Conservation (phyloP, 305 asterid genomes). For the Fraxinus xanthoxyloides region DNA sequence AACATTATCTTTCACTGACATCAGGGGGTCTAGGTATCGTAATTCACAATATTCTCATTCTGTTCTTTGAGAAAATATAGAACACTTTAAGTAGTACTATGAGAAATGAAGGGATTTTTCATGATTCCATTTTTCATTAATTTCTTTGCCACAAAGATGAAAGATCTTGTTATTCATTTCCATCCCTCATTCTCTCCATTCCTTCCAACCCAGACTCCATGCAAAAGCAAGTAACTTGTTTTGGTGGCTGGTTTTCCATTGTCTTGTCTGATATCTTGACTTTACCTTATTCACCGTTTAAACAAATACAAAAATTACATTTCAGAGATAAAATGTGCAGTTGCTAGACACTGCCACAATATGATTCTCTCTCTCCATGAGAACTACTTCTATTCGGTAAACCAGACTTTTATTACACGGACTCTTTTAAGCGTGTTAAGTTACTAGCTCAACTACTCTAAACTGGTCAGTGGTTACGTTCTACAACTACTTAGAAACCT, state of each 20-base stretch:
- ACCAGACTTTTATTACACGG: not conserved
- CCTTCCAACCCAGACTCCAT: not conserved
- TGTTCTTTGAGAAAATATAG: not conserved
- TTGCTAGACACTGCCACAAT: not conserved
- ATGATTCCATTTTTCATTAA: not conserved
- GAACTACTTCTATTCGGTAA: not conserved
- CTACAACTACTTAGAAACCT: not conserved
- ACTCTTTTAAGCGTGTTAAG: not conserved
- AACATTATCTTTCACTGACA: constrained; percentile 71
- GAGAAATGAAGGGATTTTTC: not conserved
- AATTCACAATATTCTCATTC: not conserved
- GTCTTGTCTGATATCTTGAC: not conserved
- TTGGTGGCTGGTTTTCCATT: not conserved
- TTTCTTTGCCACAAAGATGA: not conserved
- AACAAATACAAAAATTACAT: not conserved
- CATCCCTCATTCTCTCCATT: not conserved
- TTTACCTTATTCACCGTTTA: not conserved
- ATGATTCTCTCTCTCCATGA: not conserved
- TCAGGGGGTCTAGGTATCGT: constrained; percentile 88
- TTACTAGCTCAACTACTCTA: not conserved
- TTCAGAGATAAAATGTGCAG: not conserved
- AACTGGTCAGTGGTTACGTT: not conserved
- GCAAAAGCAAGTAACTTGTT: not conserved
- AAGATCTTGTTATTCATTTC: not conserved
- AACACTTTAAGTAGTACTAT: not conserved